Conservation (phyloP, 768 basidiomycete species). For the Boletus bicolor region DNA sequence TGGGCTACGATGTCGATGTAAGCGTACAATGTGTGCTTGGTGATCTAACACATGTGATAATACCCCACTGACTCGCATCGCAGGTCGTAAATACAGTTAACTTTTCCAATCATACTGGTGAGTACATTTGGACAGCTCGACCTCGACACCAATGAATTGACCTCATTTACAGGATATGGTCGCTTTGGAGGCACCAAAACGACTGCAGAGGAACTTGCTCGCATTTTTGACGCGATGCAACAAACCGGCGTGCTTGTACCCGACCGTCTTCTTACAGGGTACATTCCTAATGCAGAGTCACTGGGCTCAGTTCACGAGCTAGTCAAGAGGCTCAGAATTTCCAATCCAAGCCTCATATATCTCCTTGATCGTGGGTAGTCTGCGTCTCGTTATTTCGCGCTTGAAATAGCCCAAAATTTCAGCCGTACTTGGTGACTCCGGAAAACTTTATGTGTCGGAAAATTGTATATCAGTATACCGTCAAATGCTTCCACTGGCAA, state of each 20-base stretch:
- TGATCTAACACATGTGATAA: neutral
- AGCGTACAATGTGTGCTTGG: slow-evolving; percentile 23
- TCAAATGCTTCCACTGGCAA: slow-evolving; percentile 73
- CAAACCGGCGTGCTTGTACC: slow-evolving; percentile 72
- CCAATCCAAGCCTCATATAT: slow-evolving; percentile 68
- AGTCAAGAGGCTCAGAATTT: slow-evolving; percentile 55
- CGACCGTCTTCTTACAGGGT: slow-evolving; percentile 81
- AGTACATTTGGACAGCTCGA: slow-evolving; percentile 10
- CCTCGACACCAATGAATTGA: neutral
- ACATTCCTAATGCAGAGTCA: slow-evolving; percentile 82
- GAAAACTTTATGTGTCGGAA: slow-evolving; percentile 81
- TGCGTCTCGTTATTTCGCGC: neutral
- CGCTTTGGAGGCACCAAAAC: slow-evolving; percentile 77
- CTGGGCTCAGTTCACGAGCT: slow-evolving; percentile 63
- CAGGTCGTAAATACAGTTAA: slow-evolving; percentile 90
- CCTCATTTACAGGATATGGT: slow-evolving; percentile 63
- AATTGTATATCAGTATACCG: slow-evolving; percentile 88
- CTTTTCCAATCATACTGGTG: slow-evolving; percentile 92
- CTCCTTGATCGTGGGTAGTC: slow-evolving; percentile 80
- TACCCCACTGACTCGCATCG: slow-evolving; percentile 2
- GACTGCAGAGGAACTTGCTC: slow-evolving; percentile 68
- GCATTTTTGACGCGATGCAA: slow-evolving; percentile 72
- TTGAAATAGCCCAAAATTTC: neutral
- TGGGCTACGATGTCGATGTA: slow-evolving; percentile 96
- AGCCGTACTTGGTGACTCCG: slow-evolving; percentile 96